Evolutionary conservation across 2,329 filamentous ascomycete genomes (phyloP).

Genomic region (Ceratocystis albifundus): DNA sequence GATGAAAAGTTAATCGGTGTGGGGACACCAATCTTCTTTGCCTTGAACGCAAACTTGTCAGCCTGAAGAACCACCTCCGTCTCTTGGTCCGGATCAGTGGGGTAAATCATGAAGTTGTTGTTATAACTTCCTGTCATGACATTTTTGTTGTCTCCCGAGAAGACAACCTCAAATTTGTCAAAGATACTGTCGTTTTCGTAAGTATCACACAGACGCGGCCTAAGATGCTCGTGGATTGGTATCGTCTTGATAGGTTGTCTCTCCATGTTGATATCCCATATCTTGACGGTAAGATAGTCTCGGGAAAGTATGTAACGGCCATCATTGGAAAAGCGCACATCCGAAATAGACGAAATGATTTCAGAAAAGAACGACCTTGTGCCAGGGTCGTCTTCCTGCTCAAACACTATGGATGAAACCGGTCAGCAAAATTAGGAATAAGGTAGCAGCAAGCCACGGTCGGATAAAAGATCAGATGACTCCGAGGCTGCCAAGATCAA

Average conservation of each 20-base stretch:
- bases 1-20: constrained; percentile 84
- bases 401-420: constrained; percentile 57
- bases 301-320: constrained; percentile 94
- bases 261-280: constrained; percentile 99
- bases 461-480: not conserved
- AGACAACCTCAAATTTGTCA: constrained; percentile 98
- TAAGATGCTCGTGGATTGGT: constrained; percentile 92
- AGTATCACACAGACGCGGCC: constrained; percentile 88
- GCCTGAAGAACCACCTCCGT: constrained; percentile 95
- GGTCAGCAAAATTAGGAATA: not conserved
- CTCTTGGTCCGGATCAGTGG: constrained; percentile 88
- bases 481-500: not conserved
- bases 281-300: constrained; percentile 97
- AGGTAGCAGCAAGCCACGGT: not conserved
- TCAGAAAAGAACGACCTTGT: constrained; percentile 98
- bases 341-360: constrained; percentile 98
- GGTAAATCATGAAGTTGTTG: constrained; percentile 99
- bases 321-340: constrained; percentile 93
- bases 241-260: constrained; percentile 95
- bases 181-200: constrained; percentile 99
- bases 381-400: constrained; percentile 94
- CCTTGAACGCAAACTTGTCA: constrained; percentile 98
- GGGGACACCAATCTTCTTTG: constrained; percentile 96
- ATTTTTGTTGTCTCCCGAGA: constrained; percentile 95
- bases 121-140: constrained; percentile 99